Evolutionary conservation across 108 stramenopile species (phyloP).

Genomic region (Craspedostauros australis): DNA sequence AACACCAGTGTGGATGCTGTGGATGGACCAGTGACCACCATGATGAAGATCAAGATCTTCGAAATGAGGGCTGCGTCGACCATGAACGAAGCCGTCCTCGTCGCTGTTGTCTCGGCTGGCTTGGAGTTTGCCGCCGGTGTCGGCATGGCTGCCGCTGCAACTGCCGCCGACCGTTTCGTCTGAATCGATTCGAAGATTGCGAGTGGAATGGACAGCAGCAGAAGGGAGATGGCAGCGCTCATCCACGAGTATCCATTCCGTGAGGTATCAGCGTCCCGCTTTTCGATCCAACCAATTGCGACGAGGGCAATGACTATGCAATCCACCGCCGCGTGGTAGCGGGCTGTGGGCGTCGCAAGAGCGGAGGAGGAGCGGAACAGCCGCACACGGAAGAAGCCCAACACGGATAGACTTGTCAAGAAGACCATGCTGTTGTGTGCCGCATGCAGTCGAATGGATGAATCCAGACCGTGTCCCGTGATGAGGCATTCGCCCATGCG

Average conservation of each 20-base stretch:
- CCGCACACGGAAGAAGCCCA: conserved; percentile 33
- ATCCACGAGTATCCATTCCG: conserved; percentile 50
- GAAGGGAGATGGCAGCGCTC: conserved; percentile 28
- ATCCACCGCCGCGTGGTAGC: conserved; percentile 35
- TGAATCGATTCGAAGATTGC: conserved; percentile 17
- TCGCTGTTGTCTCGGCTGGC: neutral
- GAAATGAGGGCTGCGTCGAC: conserved; percentile 8
- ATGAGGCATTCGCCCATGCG: conserved; percentile 50
- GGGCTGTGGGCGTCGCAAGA: neutral
- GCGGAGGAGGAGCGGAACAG: conserved; percentile 9
- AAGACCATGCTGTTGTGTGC: conserved; percentile 61
- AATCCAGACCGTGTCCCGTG: conserved; percentile 75
- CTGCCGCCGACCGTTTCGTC: no score
- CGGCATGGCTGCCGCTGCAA: neutral
- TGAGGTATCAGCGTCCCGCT: conserved; percentile 39
- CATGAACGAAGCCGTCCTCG: neutral
- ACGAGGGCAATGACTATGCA: conserved; percentile 29
- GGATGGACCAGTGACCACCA: conserved; percentile 79
- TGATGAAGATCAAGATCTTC: conserved; percentile 47
- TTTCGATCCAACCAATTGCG: conserved; percentile 64
- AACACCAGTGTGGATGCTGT: conserved; percentile 46
- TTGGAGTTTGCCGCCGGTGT: neutral
- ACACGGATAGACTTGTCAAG: conserved; percentile 35
- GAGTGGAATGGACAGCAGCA: conserved; percentile 25
- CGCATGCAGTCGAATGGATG: conserved; percentile 61